Evolutionary conservation across 1,284 basidiomycete species (phyloP).

Genomic region (Kwoniella shivajii): DNA sequence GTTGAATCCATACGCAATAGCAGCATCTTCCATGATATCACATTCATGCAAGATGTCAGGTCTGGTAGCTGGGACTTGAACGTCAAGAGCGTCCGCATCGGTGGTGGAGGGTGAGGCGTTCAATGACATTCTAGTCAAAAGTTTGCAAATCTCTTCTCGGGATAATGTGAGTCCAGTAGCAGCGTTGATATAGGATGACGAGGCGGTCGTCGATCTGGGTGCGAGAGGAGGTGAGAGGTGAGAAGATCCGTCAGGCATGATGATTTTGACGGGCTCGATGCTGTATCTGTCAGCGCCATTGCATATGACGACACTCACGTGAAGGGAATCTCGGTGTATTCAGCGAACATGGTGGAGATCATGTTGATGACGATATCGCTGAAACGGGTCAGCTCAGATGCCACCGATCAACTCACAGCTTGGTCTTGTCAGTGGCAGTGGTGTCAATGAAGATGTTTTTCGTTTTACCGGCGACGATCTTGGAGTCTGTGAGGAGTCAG

Average conservation of each 20-base stretch:
- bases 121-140: slow-evolving; percentile 51
- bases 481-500: slow-evolving; percentile 64
- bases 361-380: slow-evolving; percentile 89
- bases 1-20: slow-evolving; percentile 98
- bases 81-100: slow-evolving; percentile 63
- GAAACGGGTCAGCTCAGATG: background rate
- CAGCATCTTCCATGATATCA: slow-evolving; percentile 97
- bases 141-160: slow-evolving; percentile 43
- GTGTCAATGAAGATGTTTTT: slow-evolving; percentile 95
- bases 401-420: slow-evolving; percentile 59
- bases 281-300: slow-evolving; percentile 54
- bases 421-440: slow-evolving; percentile 97
- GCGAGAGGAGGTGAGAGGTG: slow-evolving; percentile 81
- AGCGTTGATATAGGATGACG: slow-evolving; percentile 89
- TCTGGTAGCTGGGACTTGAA: slow-evolving; percentile 84
- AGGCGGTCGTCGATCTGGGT: slow-evolving; percentile 71
- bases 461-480: slow-evolving; percentile 87
- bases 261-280: slow-evolving; percentile 84
- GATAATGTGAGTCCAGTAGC: slow-evolving; percentile 81
- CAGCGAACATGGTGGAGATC: slow-evolving; percentile 93
- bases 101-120: slow-evolving; percentile 58
- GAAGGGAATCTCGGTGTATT: slow-evolving; percentile 91
- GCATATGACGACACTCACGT: slow-evolving; percentile 61
- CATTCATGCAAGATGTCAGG: slow-evolving; percentile 98
- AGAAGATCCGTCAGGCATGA: slow-evolving; percentile 73